phyloP scores from a whole-genome alignment of 23 red algal genomes.

The Gracilaria caudata region DNA sequence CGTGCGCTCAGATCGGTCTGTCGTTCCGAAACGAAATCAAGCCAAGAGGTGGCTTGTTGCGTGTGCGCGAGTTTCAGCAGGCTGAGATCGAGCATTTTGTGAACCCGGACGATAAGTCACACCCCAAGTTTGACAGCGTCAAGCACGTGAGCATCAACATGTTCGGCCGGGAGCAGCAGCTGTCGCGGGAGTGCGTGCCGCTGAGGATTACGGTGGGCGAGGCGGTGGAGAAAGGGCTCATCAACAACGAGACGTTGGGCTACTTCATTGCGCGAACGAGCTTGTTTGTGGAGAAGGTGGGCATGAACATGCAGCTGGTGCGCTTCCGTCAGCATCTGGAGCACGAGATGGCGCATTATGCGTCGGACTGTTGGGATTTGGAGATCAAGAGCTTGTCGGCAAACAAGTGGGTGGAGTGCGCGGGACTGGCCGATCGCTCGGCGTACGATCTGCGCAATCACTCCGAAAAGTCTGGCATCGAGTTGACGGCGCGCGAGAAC shows the following conservation, averaged over 20 bases:
- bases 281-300: conserved; percentile 78
- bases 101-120: conserved; percentile 85
- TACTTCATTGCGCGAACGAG: conserved; percentile 95
- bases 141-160: conserved; percentile 64
- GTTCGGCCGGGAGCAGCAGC: conserved; percentile 80
- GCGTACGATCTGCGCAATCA: conserved; percentile 91
- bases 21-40: conserved; percentile 99
- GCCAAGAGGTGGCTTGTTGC: conserved; percentile 84
- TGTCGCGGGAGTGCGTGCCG: conserved; percentile 35
- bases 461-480: conserved; percentile 66
- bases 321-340: conserved; percentile 97
- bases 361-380: conserved; percentile 98
- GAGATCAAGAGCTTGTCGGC: conserved; percentile 84
- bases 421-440: conserved; percentile 92
- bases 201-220: conserved; percentile 76
- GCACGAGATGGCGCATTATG: conserved; percentile 99
- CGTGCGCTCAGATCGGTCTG: conserved; percentile 93
- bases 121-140: conserved; percentile 82
- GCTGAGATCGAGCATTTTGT: conserved; percentile 99
- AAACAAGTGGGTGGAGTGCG: conserved; percentile 98
- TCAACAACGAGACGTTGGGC: conserved; percentile 95
- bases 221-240: conserved; percentile 70
- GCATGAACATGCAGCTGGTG: conserved; percentile 84
- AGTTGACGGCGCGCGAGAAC: conserved; percentile 81
- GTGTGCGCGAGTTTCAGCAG: conserved; percentile 98